Evolutionary conservation across 805 yeast species (phyloP).

Genomic region (Schizosaccharomyces osmophilus): DNA sequence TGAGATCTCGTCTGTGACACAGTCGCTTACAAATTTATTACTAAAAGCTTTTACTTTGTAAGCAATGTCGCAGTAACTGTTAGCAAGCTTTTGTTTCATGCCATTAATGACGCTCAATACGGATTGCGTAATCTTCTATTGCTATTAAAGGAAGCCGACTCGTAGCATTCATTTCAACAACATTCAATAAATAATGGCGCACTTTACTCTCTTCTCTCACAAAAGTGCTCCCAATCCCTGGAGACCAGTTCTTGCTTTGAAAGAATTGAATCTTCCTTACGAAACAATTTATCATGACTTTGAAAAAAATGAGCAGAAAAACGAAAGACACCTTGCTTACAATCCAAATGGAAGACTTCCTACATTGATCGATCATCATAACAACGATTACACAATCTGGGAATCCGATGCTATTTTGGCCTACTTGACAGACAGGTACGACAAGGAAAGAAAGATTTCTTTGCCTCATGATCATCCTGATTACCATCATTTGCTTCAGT

Average conservation of each 20-base stretch:
- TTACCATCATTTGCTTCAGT: background rate
- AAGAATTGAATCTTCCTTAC: constrained; percentile 59
- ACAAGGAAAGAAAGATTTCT: constrained; percentile 18
- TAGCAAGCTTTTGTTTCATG: too few relatives aligned
- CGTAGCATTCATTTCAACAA: too few relatives aligned
- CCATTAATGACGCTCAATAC: too few relatives aligned
- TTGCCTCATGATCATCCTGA: background rate
- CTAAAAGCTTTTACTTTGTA: too few relatives aligned
- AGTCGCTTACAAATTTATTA: too few relatives aligned
- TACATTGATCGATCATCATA: constrained; percentile 15
- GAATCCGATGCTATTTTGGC: constrained; percentile 73
- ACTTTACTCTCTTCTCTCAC: constrained; percentile 12
- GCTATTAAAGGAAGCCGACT: too few relatives aligned
- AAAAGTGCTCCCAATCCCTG: constrained; percentile 11
- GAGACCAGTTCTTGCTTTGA: constrained; percentile 72
- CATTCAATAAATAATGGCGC: too few relatives aligned
- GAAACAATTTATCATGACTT: constrained; percentile 28
- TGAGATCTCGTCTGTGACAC: too few relatives aligned
- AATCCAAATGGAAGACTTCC: constrained; percentile 47
- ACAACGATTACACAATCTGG: constrained; percentile 29
- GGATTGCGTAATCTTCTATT: too few relatives aligned
- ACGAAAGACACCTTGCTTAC: constrained; percentile 29
- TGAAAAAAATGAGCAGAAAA: constrained; percentile 23
- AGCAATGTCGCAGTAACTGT: too few relatives aligned
- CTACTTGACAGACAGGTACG: constrained; percentile 39